Evolutionary conservation across 2,329 filamentous ascomycete genomes (phyloP).

Genomic region (Talaromyces marneffei): DNA sequence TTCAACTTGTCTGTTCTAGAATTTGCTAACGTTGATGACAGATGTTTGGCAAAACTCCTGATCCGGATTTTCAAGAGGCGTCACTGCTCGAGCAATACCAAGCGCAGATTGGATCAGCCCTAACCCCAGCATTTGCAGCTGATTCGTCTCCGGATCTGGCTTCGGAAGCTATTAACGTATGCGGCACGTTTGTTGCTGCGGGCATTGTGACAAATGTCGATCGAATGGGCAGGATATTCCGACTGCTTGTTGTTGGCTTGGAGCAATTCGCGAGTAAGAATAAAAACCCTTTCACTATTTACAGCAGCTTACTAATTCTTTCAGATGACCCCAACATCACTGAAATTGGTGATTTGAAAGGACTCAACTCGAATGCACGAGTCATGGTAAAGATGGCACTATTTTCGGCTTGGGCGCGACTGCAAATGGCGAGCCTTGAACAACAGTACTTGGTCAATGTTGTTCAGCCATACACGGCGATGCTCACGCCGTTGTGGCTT

Average conservation of each 20-base stretch:
- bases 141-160: conserved; percentile 95
- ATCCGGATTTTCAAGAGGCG: conserved; percentile 96
- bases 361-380: conserved; percentile 88
- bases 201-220: conserved; percentile 97
- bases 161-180: conserved; percentile 93
- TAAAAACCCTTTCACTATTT: not conserved
- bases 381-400: conserved; percentile 99
- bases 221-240: conserved; percentile 96
- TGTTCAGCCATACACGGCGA: conserved; percentile 82
- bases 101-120: conserved; percentile 91
- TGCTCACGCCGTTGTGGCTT: conserved; percentile 86
- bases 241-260: conserved; percentile 80
- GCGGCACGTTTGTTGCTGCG: conserved; percentile 94
- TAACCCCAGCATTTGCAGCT: conserved; percentile 91
- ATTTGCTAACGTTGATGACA: conserved; percentile 19
- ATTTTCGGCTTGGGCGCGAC: conserved; percentile 92
- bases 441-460: conserved; percentile 86
- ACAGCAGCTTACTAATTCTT: conserved; percentile 12
- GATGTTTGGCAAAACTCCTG: conserved; percentile 91
- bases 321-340: conserved; percentile 66
- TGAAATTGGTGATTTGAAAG: conserved; percentile 86
- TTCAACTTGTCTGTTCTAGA: not conserved
- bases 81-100: conserved; percentile 97
- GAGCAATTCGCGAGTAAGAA: conserved; percentile 75
- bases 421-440: conserved; percentile 90